phyloP scores from a whole-genome alignment of 768 basidiomycete species.

The Mycena chlorophos region DNA sequence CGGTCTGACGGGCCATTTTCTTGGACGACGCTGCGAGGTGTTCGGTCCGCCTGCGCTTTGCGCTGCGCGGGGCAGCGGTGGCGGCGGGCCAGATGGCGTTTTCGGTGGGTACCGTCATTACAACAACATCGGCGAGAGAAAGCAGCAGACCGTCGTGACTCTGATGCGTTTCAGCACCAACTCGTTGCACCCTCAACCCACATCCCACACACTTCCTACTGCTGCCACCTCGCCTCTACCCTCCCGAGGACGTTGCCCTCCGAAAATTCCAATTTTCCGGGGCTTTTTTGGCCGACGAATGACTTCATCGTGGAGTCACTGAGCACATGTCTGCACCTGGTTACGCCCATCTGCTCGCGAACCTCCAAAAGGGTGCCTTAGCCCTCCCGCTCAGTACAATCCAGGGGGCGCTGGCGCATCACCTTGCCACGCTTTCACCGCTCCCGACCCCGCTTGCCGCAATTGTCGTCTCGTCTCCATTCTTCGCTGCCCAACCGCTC shows the following conservation, averaged over 20 bases:
- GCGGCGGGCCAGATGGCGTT: constrained; percentile 34
- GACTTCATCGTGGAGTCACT: not conserved
- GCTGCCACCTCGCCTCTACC: too few species aligned
- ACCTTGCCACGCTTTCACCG: constrained; percentile 50
- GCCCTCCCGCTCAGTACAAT: constrained; percentile 49
- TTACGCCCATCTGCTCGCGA: constrained; percentile 48
- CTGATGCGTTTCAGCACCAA: not conserved
- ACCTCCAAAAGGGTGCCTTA: constrained; percentile 49
- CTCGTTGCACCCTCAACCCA: not conserved
- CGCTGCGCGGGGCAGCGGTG: constrained; percentile 20
- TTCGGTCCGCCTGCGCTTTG: constrained; percentile 16
- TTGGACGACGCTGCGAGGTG: constrained; percentile 26
- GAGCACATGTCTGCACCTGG: constrained; percentile 18
- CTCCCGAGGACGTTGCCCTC: not conserved
- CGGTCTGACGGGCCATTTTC: constrained; percentile 37
- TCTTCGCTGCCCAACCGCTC: constrained; percentile 47
- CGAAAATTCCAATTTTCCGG: not conserved
- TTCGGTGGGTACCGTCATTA: constrained; percentile 20
- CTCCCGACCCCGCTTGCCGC: constrained; percentile 61
- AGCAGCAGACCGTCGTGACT: not conserved
- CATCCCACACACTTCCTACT: not conserved
- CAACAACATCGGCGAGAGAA: not conserved
- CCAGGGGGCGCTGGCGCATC: constrained; percentile 58
- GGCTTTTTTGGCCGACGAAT: not conserved
- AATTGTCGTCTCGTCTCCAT: constrained; percentile 54